phyloP scores from a whole-genome alignment of 352 stramenopile genomes.

The Pythium phragmitis region DNA sequence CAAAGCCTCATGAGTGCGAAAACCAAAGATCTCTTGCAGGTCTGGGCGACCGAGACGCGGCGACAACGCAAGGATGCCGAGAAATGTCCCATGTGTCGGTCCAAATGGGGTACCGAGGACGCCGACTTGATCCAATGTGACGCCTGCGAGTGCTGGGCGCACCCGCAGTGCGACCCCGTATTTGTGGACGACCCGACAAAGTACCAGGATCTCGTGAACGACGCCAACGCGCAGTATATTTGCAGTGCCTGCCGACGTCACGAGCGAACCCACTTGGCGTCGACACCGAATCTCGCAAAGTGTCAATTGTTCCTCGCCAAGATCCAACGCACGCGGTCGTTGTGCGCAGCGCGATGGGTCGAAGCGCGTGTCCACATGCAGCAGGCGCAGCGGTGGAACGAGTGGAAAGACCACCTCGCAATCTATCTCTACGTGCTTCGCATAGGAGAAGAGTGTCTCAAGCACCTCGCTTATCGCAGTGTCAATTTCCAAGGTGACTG shows the following conservation, averaged over 20 bases:
- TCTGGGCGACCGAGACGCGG: constrained; percentile 54
- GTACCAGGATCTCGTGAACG: constrained; percentile 65
- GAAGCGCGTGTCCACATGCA: constrained; percentile 56
- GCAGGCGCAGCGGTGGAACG: constrained; percentile 64
- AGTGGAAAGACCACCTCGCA: constrained; percentile 68
- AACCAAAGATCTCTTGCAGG: constrained; percentile 50
- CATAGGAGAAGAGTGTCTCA: constrained; percentile 83
- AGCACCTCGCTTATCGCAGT: constrained; percentile 71
- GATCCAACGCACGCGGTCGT: constrained; percentile 65
- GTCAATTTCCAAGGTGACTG: constrained; percentile 77
- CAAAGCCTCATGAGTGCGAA: constrained; percentile 45
- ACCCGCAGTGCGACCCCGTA: constrained; percentile 70
- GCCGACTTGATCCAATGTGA: constrained; percentile 88
- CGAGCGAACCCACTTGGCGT: constrained; percentile 49
- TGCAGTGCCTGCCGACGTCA: constrained; percentile 67
- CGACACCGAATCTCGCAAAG: constrained; percentile 45
- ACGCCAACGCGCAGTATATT: constrained; percentile 70
- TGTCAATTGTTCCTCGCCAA: constrained; percentile 69
- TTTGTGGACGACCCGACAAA: constrained; percentile 56
- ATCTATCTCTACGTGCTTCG: constrained; percentile 84
- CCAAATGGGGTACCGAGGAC: constrained; percentile 69
- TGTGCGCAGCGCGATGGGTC: constrained; percentile 68
- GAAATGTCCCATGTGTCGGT: constrained; percentile 73
- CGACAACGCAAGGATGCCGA: constrained; percentile 62
- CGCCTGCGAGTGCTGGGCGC: constrained; percentile 80